Evolutionary conservation across 305 asterid species (phyloP).

Genomic region (Salvia sclarea): DNA sequence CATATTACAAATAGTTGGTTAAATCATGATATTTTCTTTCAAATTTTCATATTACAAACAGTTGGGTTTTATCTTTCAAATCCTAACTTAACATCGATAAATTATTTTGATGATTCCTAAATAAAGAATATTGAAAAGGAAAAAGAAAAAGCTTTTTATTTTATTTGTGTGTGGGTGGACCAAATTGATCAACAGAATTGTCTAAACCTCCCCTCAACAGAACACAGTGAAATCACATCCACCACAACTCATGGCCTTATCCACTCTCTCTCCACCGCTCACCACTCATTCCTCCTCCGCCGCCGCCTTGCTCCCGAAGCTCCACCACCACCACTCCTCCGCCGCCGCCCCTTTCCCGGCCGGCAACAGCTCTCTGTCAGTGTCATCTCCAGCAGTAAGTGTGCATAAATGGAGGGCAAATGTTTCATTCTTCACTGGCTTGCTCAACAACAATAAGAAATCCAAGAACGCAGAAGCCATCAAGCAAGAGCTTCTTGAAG

Average conservation of each 20-base stretch:
- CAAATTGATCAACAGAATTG: neutral
- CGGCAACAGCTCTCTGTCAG: constrained; percentile 20
- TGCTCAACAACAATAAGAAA: constrained; percentile 47
- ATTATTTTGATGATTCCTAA: no score
- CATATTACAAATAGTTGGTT: no score
- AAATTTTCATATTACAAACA: no score
- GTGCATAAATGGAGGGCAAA: constrained; percentile 60
- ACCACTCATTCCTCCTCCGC: constrained; percentile 26
- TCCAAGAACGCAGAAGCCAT: constrained; percentile 49
- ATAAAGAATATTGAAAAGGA: neutral
- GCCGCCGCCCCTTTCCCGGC: constrained; percentile 22
- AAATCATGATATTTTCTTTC: no score
- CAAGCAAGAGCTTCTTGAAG: constrained; percentile 78
- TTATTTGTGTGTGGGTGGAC: constrained; percentile 27
- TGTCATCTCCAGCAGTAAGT: constrained; percentile 12
- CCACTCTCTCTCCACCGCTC: constrained; percentile 37
- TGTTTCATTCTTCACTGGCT: constrained; percentile 72
- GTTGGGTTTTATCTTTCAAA: no score
- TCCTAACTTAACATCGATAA: no score
- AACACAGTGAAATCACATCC: neutral
- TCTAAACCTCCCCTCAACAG: neutral
- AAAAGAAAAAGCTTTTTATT: neutral
- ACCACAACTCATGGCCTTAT: constrained; percentile 38
- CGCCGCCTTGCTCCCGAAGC: constrained; percentile 29
- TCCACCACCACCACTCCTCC: constrained; percentile 30